Conservation (phyloP, 352 stramenopile species). For the Pythium scleroteichum region DNA sequence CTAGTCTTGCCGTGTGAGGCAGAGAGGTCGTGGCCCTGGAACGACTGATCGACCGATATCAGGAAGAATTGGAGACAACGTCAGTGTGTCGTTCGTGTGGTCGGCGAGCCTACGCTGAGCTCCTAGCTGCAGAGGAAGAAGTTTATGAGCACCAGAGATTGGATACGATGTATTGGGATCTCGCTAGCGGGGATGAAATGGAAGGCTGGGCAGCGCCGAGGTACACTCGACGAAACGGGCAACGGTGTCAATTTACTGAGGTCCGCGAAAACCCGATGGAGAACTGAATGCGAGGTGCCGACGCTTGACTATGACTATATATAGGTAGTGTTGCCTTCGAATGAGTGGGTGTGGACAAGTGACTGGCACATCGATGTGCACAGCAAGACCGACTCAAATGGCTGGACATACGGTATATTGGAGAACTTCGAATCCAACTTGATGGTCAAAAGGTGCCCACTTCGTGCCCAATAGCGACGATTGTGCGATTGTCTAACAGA, state of each 20-base stretch:
- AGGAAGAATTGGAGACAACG: constrained; percentile 41
- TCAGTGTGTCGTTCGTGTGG: constrained; percentile 8
- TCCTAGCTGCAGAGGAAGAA: constrained; percentile 39
- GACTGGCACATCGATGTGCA: constrained; percentile 50
- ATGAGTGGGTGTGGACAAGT: constrained; percentile 64
- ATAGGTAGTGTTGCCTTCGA: constrained; percentile 51
- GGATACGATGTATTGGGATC: constrained; percentile 29
- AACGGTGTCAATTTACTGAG: constrained; percentile 42
- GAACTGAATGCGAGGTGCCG: not conserved
- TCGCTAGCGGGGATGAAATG: constrained; percentile 3
- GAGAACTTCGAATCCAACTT: constrained; percentile 22
- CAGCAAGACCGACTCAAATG: constrained; percentile 47
- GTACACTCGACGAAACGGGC: constrained; percentile 33
- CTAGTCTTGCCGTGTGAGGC: not conserved
- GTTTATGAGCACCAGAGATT: constrained; percentile 62
- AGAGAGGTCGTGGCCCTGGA: constrained; percentile 67
- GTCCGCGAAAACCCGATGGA: constrained; percentile 15
- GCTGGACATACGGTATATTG: constrained; percentile 56
- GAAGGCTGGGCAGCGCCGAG: constrained; percentile 24
- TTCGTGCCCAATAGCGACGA: not conserved
- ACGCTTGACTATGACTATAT: not conserved
- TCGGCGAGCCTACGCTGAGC: not conserved
- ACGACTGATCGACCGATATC: constrained; percentile 57
- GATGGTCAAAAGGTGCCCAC: not conserved
- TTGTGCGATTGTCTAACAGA: not conserved